Evolutionary conservation across 2,329 filamentous ascomycete species (phyloP).

Genomic region (Fusarium xyrophilum): DNA sequence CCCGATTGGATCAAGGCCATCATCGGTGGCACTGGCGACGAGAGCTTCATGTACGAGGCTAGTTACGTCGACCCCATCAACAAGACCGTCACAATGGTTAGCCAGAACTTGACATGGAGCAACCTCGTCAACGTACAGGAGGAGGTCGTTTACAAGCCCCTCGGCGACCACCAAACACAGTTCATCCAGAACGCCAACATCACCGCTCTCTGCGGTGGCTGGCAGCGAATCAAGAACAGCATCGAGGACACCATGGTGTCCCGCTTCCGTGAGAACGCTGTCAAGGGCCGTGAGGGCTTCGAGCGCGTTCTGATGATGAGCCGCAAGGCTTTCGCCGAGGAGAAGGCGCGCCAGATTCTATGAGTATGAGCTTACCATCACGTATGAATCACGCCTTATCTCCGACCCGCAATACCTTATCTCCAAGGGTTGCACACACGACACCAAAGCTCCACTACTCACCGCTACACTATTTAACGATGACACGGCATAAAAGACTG

Average conservation of each 20-base stretch:
- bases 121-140: conserved; percentile 93
- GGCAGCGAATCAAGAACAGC: conserved; percentile 95
- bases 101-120: conserved; percentile 90
- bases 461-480: conserved; percentile 31
- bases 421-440: conserved; percentile 16
- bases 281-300: conserved; percentile 90
- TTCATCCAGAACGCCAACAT: conserved; percentile 93
- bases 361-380: conserved; percentile 25
- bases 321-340: conserved; percentile 87
- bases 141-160: conserved; percentile 84
- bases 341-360: conserved; percentile 66
- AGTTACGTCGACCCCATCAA: conserved; percentile 86
- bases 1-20: conserved; percentile 83
- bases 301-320: conserved; percentile 95
- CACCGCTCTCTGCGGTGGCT: conserved; percentile 92
- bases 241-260: conserved; percentile 93
- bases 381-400: conserved; percentile 6
- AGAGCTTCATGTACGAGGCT: conserved; percentile 90
- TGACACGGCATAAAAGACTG: conserved; percentile 37
- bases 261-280: conserved; percentile 89
- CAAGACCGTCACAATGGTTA: conserved; percentile 95
- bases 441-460: conserved; percentile 39
- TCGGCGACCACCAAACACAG: conserved; percentile 67
- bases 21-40: conserved; percentile 75
- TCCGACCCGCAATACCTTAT: conserved; percentile 7